Conservation (phyloP, 345 rosid species). For the Limnanthes douglasii region DNA sequence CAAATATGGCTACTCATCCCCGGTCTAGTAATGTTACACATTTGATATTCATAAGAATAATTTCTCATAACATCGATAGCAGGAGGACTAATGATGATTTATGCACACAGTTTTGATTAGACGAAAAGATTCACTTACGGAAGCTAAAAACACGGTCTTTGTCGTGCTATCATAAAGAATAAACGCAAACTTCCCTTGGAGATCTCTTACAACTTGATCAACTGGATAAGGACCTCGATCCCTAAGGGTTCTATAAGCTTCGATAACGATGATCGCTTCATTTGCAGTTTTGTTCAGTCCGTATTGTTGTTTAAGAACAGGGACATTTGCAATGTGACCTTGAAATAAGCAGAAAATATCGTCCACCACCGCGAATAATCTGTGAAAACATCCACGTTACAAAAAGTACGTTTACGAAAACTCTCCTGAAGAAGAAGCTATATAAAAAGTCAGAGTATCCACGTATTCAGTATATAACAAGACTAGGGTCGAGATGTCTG, state of each 20-base stretch:
- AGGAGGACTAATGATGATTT: not conserved
- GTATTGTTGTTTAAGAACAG: conserved; percentile 38
- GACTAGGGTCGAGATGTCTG: too few relatives aligned
- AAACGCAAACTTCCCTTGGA: conserved; percentile 53
- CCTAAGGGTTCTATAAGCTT: conserved; percentile 42
- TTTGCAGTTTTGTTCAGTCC: conserved; percentile 34
- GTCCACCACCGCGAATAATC: conserved; percentile 65
- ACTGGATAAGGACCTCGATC: conserved; percentile 81
- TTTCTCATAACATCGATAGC: not conserved
- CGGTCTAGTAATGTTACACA: too few relatives aligned
- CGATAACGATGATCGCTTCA: conserved; percentile 49
- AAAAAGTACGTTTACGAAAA: too few relatives aligned
- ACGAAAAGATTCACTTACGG: conserved; percentile 16
- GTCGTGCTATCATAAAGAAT: conserved; percentile 35
- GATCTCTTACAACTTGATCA: conserved; percentile 65
- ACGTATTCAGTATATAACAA: too few relatives aligned
- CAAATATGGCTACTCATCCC: too few relatives aligned
- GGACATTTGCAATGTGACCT: conserved; percentile 46
- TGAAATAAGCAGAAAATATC: conserved; percentile 49
- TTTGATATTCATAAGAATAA: too few relatives aligned
- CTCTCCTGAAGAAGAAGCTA: too few relatives aligned
- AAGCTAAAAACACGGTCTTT: conserved; percentile 34
- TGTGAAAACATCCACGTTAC: too few relatives aligned
- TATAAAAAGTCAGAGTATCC: too few relatives aligned
- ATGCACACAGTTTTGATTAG: not conserved